These are phyloP conservation scores for Suhomyces maxii DNA, from an alignment of 1,139 yeast genomes.

Conservation along the genomic window DNA sequence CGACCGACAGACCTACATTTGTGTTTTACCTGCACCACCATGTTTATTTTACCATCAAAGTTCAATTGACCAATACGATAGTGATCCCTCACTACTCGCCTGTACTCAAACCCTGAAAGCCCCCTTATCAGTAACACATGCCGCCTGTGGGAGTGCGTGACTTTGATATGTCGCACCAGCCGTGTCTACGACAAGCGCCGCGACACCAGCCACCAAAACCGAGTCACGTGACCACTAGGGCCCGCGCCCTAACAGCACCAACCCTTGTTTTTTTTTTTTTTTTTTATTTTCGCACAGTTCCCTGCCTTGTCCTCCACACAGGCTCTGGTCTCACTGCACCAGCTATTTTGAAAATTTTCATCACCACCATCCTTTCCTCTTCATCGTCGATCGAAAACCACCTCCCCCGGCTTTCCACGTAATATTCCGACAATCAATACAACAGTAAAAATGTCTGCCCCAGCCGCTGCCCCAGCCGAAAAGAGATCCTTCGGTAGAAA, in stretches of 20 bases:
- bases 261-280: background rate
- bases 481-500: conserved; percentile 66
- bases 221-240: conserved; percentile 4
- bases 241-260: conserved; percentile 10
- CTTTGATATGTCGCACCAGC: no score
- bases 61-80: background rate
- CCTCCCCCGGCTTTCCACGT: conserved; percentile 91
- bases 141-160: background rate
- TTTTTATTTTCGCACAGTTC: background rate
- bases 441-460: conserved; percentile 58
- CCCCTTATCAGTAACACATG: background rate
- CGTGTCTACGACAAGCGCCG: background rate
- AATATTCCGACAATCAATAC: conserved; percentile 65
- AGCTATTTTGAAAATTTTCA: conserved; percentile 12
- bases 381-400: conserved; percentile 81
- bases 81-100: background rate
- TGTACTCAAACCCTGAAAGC: background rate
- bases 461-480: conserved; percentile 38
- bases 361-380: conserved; percentile 9
- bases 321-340: background rate
- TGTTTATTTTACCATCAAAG: no score
- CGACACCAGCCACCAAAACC: background rate
- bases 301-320: background rate
- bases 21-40: no score
- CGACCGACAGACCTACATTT: no score